phyloP scores from a whole-genome alignment of 768 basidiomycete species.

The Phaeotremella fagi region DNA sequence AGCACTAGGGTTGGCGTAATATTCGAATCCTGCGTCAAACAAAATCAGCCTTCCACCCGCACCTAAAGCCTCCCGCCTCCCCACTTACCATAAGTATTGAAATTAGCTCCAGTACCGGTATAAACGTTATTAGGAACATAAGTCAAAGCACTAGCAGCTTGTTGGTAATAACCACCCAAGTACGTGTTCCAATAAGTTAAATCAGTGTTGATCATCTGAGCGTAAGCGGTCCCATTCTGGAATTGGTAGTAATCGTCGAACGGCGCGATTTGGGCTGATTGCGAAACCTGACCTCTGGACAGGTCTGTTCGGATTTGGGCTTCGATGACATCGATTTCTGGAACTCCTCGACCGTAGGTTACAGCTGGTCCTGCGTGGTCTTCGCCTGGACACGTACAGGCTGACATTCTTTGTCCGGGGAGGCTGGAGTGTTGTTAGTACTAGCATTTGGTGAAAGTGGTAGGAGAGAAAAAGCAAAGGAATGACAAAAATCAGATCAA shows the following conservation, averaged over 20 bases:
- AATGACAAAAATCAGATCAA: no score
- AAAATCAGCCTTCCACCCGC: neutral
- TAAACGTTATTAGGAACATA: conserved; percentile 21
- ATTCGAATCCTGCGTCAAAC: conserved; percentile 60
- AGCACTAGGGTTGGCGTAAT: conserved; percentile 67
- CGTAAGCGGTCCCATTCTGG: conserved; percentile 45
- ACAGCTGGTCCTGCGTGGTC: conserved; percentile 80
- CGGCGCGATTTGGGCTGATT: conserved; percentile 65
- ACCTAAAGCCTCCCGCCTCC: neutral
- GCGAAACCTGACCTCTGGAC: conserved; percentile 62
- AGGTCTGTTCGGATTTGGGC: conserved; percentile 55
- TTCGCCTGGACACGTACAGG: conserved; percentile 85
- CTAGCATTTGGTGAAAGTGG: neutral
- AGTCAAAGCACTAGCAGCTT: conserved; percentile 30
- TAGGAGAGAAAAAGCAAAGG: no score
- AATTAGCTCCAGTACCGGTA: conserved; percentile 12
- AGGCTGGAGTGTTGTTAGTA: conserved; percentile 59
- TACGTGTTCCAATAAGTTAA: conserved; percentile 47
- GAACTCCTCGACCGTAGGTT: conserved; percentile 72
- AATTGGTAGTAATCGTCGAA: conserved; percentile 65
- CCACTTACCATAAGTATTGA: conserved; percentile 36
- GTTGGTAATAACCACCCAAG: conserved; percentile 50
- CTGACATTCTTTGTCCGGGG: conserved; percentile 76
- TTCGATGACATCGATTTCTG: conserved; percentile 87
- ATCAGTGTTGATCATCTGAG: conserved; percentile 36